phyloP scores from a whole-genome alignment of 2,329 filamentous ascomycete genomes.

The Kalmusia sp. region DNA sequence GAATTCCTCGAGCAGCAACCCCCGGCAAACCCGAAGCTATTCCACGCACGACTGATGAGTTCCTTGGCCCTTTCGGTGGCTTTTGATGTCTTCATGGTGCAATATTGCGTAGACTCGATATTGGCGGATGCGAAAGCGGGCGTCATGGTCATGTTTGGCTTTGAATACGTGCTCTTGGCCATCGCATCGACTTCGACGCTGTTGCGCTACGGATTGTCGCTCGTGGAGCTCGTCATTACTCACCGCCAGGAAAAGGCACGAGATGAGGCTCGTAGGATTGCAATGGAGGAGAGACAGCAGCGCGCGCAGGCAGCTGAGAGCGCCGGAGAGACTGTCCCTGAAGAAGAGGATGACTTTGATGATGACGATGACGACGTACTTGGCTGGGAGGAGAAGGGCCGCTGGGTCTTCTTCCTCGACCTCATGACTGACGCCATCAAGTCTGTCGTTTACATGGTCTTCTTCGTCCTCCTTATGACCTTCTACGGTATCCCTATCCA shows the following conservation, averaged over 20 bases:
- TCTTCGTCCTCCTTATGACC: conserved; percentile 90
- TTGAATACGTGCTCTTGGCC: conserved; percentile 89
- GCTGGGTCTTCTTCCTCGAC: conserved; percentile 89
- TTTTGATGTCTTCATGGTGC: conserved; percentile 82
- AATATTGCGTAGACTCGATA: conserved; percentile 82
- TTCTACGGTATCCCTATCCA: conserved; percentile 98
- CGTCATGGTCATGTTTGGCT: conserved; percentile 99
- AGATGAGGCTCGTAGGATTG: conserved; percentile 47
- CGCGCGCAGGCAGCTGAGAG: conserved; percentile 49
- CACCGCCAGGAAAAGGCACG: conserved; percentile 75
- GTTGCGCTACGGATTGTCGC: conserved; percentile 77
- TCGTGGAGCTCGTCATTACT: conserved; percentile 79
- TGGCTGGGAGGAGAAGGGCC: conserved; percentile 95
- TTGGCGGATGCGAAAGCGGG: conserved; percentile 88
- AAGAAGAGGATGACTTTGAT: conserved; percentile 76
- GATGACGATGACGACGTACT: conserved; percentile 95
- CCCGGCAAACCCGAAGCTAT: conserved; percentile 83
- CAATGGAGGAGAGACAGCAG: conserved; percentile 74
- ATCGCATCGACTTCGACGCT: conserved; percentile 82
- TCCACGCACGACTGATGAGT: conserved; percentile 80
- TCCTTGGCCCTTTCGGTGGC: conserved; percentile 80
- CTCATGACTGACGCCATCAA: conserved; percentile 89
- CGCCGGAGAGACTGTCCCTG: conserved; percentile 32
- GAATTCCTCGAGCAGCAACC: conserved; percentile 96
- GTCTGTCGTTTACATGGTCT: conserved; percentile 84